Evolutionary conservation across 306 rosid species (phyloP).

Genomic region (Acacia crassicarpa): DNA sequence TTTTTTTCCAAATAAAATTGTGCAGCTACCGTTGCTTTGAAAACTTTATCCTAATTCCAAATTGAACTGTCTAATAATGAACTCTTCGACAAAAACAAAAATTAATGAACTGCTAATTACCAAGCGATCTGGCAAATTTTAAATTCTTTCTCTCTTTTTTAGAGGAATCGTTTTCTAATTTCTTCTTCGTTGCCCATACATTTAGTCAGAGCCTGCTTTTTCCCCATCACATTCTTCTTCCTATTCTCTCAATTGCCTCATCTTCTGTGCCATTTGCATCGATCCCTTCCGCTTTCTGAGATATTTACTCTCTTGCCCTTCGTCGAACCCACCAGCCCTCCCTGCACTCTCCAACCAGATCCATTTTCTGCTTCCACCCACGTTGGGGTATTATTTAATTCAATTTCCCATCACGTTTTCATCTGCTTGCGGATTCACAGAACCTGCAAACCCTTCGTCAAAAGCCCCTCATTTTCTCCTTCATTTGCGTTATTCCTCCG

Average conservation of each 20-base stretch:
- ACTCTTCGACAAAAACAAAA: not conserved
- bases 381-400: conserved; percentile 12
- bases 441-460: not conserved
- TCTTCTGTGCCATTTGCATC: not conserved
- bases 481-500: not conserved
- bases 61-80: not conserved
- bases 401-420: not conserved
- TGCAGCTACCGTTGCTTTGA: not conserved
- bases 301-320: conserved; percentile 35
- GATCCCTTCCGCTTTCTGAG: not conserved
- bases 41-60: not conserved
- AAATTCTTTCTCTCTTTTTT: not conserved
- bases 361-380: conserved; percentile 23
- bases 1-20: not conserved
- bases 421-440: conserved; percentile 20
- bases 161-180: not conserved
- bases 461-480: not conserved
- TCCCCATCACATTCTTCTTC: not conserved
- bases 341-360: conserved; percentile 30
- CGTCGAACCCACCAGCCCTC: not conserved
- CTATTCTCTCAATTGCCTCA: not conserved
- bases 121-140: not conserved
- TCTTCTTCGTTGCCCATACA: conserved; percentile 34
- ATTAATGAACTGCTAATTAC: not conserved
- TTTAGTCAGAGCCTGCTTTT: conserved; percentile 29